These are phyloP conservation scores for Metschnikowia arizonensis DNA, from an alignment of 805 yeast species.

Conservation along the genomic window DNA sequence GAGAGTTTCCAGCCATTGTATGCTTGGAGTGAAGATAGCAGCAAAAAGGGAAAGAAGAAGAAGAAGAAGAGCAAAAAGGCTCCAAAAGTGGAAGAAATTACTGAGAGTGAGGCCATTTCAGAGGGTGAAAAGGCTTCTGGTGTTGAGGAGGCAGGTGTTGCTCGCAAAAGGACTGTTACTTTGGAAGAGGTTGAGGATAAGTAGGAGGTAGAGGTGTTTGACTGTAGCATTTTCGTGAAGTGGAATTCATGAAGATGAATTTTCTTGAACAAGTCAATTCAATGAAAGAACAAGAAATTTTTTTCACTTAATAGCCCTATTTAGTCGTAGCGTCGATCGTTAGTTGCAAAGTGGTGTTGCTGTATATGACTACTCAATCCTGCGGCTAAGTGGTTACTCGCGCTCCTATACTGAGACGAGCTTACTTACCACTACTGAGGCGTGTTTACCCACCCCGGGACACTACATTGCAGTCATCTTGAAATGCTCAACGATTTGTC, in stretches of 20 bases:
- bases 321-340: neutral
- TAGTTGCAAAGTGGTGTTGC: neutral
- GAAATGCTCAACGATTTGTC: conserved; percentile 32
- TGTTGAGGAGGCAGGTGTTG: conserved; percentile 15
- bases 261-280: neutral
- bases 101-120: conserved; percentile 11
- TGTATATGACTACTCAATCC: neutral
- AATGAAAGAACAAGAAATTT: neutral
- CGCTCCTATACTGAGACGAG: neutral
- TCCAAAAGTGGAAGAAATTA: conserved; percentile 9
- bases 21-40: conserved; percentile 63
- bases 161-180: conserved; percentile 31
- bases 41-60: conserved; percentile 22
- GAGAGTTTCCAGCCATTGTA: conserved; percentile 91
- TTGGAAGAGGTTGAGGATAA: conserved; percentile 41
- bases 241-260: neutral
- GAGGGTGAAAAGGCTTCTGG: conserved; percentile 16
- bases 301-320: neutral
- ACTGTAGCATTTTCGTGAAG: neutral
- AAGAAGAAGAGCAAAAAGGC: conserved; percentile 15
- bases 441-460: conserved; percentile 3
- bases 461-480: neutral
- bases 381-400: conserved; percentile 2
- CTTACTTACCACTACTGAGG: too few species aligned
- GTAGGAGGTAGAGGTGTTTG: neutral